Evolutionary conservation across 176 grass and related monocot species (phyloP), one percentile per base, ranked within the genome.

Genomic region (Olyra latifolia): DNA sequence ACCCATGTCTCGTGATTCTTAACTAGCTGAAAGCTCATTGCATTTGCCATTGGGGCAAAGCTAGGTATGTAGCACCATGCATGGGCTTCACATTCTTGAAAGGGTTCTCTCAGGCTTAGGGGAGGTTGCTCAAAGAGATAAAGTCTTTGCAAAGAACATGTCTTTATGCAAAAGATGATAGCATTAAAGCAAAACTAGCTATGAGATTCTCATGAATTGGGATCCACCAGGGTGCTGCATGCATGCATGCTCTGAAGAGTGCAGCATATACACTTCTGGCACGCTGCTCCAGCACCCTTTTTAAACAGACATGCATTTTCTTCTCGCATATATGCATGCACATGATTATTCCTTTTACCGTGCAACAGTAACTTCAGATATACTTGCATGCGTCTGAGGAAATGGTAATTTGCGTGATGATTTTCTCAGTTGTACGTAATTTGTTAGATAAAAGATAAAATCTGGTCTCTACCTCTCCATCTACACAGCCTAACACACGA

Each of bases 141-240:
- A 86, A 86, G 83, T 62, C 75, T 82, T 82, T 78, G 73, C 59
- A 82, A 59, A 87, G 78, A 62, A 69, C 29, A 81, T 67, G 76
- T 82, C 88, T 90, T 90, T 90, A 81, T 66, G 49, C 42, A 78
- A 90, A 90, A 90, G 88, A 78, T 73, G 78, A 72, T 54, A 67
- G 43, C 59, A 73, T 86, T 82, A 90, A 90, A 90, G 88, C 72
- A 78, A 62, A 82, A 90, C 73, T 82, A 82, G 72, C 73, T 74
- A 82, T 38, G 83, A 82, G 88, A 86, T 90, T 90, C 88, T 63
- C 73, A 67, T 78, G 83, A 61, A 78, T 82, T 78, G 78, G 83
- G 78, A 90, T 90, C 83, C 83, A 90, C 77, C 77, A 81, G 82
- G 71, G 42, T 62, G 74, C 62, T 82, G 65, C 65, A 57, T 83